Evolutionary conservation across 2,329 filamentous ascomycete genomes (phyloP).

Genomic region (Ceratocystis alfenasii): DNA sequence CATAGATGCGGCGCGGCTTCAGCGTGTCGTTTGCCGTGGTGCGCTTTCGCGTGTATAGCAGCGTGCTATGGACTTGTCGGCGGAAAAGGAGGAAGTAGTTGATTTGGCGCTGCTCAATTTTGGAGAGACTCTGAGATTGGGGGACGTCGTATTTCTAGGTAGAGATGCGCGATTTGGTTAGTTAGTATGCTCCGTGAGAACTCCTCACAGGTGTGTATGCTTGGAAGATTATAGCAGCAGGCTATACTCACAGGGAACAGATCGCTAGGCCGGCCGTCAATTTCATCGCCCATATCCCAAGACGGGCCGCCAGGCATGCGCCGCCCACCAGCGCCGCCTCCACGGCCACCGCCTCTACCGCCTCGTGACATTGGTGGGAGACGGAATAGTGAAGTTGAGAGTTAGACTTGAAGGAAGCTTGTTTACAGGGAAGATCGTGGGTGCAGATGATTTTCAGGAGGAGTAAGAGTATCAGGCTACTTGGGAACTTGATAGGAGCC

Average conservation of each 20-base stretch:
- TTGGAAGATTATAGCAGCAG: neutral
- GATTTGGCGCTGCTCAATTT: conserved; percentile 37
- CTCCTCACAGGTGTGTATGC: neutral
- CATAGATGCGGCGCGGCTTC: conserved; percentile 37
- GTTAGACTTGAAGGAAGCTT: neutral
- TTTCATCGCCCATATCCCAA: conserved; percentile 43
- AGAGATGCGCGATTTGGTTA: neutral
- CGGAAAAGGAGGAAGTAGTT: conserved; percentile 44
- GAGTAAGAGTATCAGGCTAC: too few relatives aligned
- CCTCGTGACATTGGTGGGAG: conserved; percentile 19
- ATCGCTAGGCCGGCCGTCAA: conserved; percentile 46
- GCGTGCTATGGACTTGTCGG: conserved; percentile 43
- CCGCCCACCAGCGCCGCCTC: conserved; percentile 38
- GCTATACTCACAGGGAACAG: conserved; percentile 41
- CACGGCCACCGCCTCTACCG: conserved; percentile 37
- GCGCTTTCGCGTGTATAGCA: conserved; percentile 46
- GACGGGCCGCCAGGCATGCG: conserved; percentile 38
- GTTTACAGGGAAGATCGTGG: neutral
- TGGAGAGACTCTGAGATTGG: conserved; percentile 33
- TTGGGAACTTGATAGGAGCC: too few relatives aligned
- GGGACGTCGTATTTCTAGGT: conserved; percentile 41
- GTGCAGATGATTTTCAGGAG: neutral
- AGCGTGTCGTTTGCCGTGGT: conserved; percentile 33
- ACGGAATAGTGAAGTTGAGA: neutral
- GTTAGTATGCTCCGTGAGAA: neutral